phyloP scores from a whole-genome alignment of 805 yeast species.

The Myxozyma mucilagina region DNA sequence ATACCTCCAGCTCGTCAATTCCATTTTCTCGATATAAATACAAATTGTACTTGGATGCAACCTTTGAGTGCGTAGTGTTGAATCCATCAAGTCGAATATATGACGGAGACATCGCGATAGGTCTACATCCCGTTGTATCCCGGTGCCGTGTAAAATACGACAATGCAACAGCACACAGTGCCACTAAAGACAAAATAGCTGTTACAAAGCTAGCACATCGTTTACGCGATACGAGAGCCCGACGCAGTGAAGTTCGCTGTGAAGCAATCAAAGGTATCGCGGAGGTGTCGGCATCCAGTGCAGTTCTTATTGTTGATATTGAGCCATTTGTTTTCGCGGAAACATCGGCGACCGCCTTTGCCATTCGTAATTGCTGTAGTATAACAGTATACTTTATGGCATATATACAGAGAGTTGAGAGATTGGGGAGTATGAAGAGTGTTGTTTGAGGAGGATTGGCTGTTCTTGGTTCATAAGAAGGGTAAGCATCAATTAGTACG shows the following conservation, averaged over 20 bases:
- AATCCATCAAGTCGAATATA: conserved; percentile 74
- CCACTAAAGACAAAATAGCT: not conserved
- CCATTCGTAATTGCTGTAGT: conserved; percentile 8
- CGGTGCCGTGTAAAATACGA: conserved; percentile 20
- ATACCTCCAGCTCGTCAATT: conserved; percentile 28
- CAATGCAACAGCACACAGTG: conserved; percentile 2
- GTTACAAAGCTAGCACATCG: not conserved
- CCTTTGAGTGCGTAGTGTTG: conserved; percentile 65
- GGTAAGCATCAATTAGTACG: too few relatives aligned
- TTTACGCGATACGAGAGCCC: not conserved
- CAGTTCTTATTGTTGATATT: not conserved
- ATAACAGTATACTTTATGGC: too few relatives aligned
- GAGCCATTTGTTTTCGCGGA: not conserved
- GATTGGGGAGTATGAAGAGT: too few relatives aligned
- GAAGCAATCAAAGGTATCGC: conserved; percentile 2
- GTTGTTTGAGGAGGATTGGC: too few relatives aligned
- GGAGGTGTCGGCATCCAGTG: not conserved
- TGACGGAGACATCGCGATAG: conserved; percentile 80
- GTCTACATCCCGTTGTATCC: conserved; percentile 50
- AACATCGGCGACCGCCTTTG: conserved; percentile 3
- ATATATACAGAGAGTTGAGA: too few relatives aligned
- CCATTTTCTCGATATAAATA: conserved; percentile 83
- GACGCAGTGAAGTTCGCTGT: not conserved
- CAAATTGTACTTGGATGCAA: conserved; percentile 80
- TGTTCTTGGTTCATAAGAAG: too few relatives aligned